Base-by-base conservation (phyloP, 495 filamentous ascomycete genomes). In the Annulohypoxylon moriforme region DNA sequence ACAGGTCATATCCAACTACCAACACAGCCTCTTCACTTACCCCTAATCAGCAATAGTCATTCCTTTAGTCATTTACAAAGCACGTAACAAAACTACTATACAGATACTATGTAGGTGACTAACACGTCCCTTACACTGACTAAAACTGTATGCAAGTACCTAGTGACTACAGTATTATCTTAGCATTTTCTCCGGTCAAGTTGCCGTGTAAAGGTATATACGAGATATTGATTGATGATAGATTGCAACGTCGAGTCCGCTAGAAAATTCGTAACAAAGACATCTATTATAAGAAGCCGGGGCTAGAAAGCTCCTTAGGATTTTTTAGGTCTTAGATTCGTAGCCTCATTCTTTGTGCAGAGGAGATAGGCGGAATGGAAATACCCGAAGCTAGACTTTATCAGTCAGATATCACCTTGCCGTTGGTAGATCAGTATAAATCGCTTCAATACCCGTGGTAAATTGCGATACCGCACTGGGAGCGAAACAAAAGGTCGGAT, bases 1-100 rank as follows among this genome's bases (percentile, higher is more conserved):
- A 55, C 50, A 55, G 16, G 29, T 55, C 50, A 55, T 55, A 33
- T 55, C 29, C 27, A 34, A 55, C 50, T 55, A 55, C 29, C 50
- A 34, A 33, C 50, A 55, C 50, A 55, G 50, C 50, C 50, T 55
- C 50, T 34, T 29, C 27, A 24, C 25, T 18, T 34, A 16, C 50
- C 50, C 25, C 16, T 31, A 34, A 20, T 55, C 29, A 34, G 50
- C 29, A 34, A 5, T 10, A 34, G 4, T 5, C 14, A 10, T 14
- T 55, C 11, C 24, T 29, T 52, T 52, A 24, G 24, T 24, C 24
- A 52, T n/a, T 6, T 29, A 50, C 46, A 0, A 22, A 27, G 16
- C 24, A 25, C 24, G 24, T 25, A n/a, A 49, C 46, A 10, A 5
- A 49, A 11, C 7, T 24, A n/a, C n/a, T n/a, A n/a, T n/a, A n/a